A percentile compares a stretch with the other conserved stretches of the same genome.
These are phyloP conservation scores for Stemphylium beticola DNA, from an alignment of 2,329 filamentous ascomycete genomes.

Conservation along the genomic window DNA sequence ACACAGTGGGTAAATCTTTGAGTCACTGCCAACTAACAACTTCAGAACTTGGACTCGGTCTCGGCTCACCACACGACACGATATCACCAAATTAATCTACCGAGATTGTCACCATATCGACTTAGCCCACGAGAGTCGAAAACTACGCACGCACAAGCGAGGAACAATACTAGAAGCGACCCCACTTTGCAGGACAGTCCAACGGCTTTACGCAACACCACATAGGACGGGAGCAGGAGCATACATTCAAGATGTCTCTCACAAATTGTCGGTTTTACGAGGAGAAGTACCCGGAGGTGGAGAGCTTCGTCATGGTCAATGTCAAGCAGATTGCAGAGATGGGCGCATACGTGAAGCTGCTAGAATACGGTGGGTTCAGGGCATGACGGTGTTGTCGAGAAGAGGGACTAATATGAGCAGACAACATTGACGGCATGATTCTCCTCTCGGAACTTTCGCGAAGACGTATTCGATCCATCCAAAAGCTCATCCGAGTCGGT, in stretches of 20 bases:
- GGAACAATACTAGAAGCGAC: neutral
- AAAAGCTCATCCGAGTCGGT: conserved; percentile 97
- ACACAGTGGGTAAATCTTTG: conserved; percentile 37
- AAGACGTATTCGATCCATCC: conserved; percentile 97
- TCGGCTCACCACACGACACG: neutral
- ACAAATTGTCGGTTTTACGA: conserved; percentile 97
- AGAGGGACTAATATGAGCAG: conserved; percentile 46
- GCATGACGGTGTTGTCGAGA: neutral
- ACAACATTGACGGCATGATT: conserved; percentile 99
- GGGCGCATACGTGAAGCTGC: conserved; percentile 98
- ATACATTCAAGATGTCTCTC: conserved; percentile 76
- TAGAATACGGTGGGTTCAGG: conserved; percentile 72
- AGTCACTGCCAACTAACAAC: conserved; percentile 23
- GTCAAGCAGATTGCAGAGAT: conserved; percentile 99
- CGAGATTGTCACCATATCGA: neutral
- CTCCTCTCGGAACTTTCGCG: conserved; percentile 95
- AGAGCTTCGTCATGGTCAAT: conserved; percentile 99
- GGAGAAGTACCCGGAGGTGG: conserved; percentile 97
- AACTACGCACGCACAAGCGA: neutral
- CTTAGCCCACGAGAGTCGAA: neutral
- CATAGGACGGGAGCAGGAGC: conserved; percentile 16
- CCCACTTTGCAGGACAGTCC: conserved; percentile 7
- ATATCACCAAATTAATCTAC: neutral
- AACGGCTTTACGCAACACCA: conserved; percentile 10
- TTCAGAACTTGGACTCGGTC: conserved; percentile 4